Base-by-base conservation (phyloP, 371 early-diverging fungal species). In the Rhizopus arrhizus region DNA sequence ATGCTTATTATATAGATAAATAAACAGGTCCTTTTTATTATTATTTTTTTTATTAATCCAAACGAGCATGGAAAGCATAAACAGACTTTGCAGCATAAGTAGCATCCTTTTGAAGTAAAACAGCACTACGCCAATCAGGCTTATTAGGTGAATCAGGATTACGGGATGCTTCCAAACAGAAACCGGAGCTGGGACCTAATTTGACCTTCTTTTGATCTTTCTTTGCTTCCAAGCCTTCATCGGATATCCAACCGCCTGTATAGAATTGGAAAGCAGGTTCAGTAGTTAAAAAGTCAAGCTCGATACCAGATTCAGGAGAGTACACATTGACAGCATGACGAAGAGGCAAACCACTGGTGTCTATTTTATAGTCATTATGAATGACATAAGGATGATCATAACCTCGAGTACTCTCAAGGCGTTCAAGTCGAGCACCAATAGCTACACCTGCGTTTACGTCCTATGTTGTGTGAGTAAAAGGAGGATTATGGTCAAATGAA, bases 181-280 rank as follows among this genome's bases (percentile, higher is more conserved):
- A 80, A 0, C 82, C 91, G 36, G 83, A 66, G 55, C 84, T 73
- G 15, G 61, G 66, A 6, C 74, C 75, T 16, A 77, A 64, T 13
- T 59, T 35, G n/a, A 55, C 54, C 5, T 64, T 47, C 5, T 55
- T 64, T 49, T 77, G 80, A 40, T 75, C 58, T 12, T 75, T 77
- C 40, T 70, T 73, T 57, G 81, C 77, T 22, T 70, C 67, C 46
- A 79, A 62, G 1, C 29, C 62, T 31, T 58, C 60, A 1, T 67
- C 42, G 0, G 69, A 49, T 36, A 88, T 70, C 62, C 72, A 88
- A 53, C 89, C 89, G 45, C 84, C 89, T 6, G 91, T 86, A 66
- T 92, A 92, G 50, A 92, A 70, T 68, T 90, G 90, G 73, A 92
- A 87, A 0, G 89, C 87, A 32, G 87, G 82, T n/a, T 87, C 87